Percentiles rank a stretch among this genome's conserved stretches.
Evolutionary conservation across 208 protist species (phyloP).

Genomic region (Acanthamoeba triangularis): DNA sequence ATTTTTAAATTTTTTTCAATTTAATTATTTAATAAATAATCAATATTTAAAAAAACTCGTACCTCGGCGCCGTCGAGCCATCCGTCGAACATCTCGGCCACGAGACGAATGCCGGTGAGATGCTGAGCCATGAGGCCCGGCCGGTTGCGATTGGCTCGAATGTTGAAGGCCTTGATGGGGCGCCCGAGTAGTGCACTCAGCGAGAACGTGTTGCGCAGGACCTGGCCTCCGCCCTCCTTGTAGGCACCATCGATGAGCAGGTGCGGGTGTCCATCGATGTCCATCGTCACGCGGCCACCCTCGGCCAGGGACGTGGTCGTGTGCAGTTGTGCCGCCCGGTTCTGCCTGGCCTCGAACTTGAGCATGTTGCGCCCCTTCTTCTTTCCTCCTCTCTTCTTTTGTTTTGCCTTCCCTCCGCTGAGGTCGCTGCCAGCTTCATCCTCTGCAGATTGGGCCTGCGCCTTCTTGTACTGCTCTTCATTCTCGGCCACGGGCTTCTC

Average conservation of each 20-base stretch:
- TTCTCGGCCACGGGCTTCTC: background rate
- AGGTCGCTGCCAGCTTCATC: background rate
- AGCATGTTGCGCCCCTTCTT: conserved; percentile 52
- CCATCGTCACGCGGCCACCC: background rate
- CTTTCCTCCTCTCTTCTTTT: background rate
- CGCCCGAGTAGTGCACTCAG: conserved; percentile 71
- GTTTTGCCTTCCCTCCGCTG: background rate
- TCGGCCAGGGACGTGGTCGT: background rate
- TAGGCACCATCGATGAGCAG: conserved; percentile 33
- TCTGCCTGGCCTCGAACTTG: conserved; percentile 44
- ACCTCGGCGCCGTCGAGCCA: conserved; percentile 33
- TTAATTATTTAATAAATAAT: background rate
- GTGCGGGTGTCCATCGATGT: conserved; percentile 1
- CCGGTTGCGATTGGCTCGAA: conserved; percentile 80
- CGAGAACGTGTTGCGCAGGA: conserved; percentile 82
- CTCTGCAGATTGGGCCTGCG: background rate
- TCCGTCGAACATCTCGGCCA: conserved; percentile 77
- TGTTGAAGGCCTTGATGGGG: conserved; percentile 78
- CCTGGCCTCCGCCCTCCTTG: conserved; percentile 86
- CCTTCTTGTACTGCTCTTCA: background rate
- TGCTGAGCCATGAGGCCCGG: conserved; percentile 84
- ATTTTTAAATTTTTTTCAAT: background rate
- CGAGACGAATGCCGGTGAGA: conserved; percentile 81
- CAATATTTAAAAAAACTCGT: background rate
- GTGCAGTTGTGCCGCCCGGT: background rate